Evolutionary conservation across 768 basidiomycete genomes (phyloP).

Genomic region (Ramaria rubella): DNA sequence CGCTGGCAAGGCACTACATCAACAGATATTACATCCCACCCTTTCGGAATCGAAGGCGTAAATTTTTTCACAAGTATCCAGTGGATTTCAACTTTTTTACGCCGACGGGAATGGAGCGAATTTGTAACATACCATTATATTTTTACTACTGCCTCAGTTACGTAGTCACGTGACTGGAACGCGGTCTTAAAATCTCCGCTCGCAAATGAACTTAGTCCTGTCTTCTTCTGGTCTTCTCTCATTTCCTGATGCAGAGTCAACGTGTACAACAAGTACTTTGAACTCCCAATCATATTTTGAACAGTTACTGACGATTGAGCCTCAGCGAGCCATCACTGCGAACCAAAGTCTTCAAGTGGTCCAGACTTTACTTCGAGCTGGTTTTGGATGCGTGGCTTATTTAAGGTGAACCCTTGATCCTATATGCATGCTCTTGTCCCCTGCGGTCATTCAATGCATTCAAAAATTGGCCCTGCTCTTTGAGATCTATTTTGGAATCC

Average conservation of each 20-base stretch:
- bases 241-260: conserved; percentile 7
- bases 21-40: conserved; percentile 74
- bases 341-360: conserved; percentile 13
- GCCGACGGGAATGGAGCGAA: no score
- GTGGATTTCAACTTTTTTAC: no score
- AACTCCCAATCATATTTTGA: neutral
- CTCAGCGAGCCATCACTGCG: conserved; percentile 12
- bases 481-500: neutral
- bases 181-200: neutral
- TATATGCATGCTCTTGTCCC: neutral
- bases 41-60: conserved; percentile 24
- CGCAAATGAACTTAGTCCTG: neutral
- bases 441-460: neutral
- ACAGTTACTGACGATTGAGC: neutral
- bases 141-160: neutral
- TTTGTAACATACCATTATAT: neutral
- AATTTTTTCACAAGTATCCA: no score
- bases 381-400: conserved; percentile 14
- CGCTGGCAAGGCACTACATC: conserved; percentile 91
- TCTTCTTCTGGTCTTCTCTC: neutral
- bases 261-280: conserved; percentile 5
- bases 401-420: conserved; percentile 3
- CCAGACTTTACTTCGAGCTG: conserved; percentile 13
- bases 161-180: neutral
- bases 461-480: no score